These are phyloP conservation scores for Phaeomoniella chlamydospora DNA, from an alignment of 2,329 filamentous ascomycete genomes.

Conservation along the genomic window DNA sequence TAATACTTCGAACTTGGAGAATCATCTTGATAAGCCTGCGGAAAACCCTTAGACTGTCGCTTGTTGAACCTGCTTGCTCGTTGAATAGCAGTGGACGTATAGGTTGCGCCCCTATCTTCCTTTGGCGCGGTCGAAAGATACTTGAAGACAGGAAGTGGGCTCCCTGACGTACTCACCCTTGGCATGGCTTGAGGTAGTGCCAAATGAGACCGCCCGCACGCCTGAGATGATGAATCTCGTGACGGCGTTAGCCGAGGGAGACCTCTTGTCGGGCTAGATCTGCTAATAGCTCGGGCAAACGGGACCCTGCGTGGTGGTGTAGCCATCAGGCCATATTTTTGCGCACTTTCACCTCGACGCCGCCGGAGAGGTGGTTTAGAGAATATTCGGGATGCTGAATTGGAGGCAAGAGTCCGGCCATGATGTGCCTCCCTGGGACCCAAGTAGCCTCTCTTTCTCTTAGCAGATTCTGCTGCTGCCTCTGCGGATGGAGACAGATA, in stretches of 20 bases:
- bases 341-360: neutral
- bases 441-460: slow-evolving; percentile 9
- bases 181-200: slow-evolving; percentile 3
- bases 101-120: no score
- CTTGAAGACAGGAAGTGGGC: slow-evolving; percentile 10
- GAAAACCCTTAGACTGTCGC: no score
- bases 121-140: slow-evolving; percentile 2
- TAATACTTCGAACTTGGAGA: no score
- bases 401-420: slow-evolving; percentile 1
- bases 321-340: neutral
- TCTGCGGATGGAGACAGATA: slow-evolving; percentile 8
- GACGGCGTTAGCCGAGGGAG: neutral
- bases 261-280: slow-evolving; percentile 1
- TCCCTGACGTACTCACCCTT: slow-evolving; percentile 11
- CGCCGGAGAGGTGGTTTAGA: neutral
- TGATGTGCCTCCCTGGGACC: neutral
- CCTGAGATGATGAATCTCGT: slow-evolving; percentile 1
- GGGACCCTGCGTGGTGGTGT: neutral
- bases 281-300: slow-evolving; percentile 1
- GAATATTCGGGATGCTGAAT: neutral
- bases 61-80: no score
- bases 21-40: no score
- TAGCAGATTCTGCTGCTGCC: slow-evolving; percentile 12
- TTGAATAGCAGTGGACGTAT: no score
- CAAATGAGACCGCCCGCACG: neutral